Base-by-base conservation (phyloP, 805 yeast genomes). In the Schwanniomyces sp. region DNA sequence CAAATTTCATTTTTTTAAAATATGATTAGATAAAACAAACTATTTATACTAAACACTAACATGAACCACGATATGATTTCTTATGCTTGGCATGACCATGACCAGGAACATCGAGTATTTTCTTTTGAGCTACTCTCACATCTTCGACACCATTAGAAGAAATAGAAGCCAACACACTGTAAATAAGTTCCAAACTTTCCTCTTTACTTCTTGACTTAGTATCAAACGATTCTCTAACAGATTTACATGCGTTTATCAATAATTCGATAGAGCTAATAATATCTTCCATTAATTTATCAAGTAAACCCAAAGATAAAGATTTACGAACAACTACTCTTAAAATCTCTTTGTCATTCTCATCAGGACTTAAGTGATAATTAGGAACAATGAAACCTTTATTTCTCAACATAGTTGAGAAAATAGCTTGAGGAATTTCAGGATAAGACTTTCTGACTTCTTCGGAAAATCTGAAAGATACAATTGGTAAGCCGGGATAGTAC, bases 331-430 rank as follows among this genome's bases (percentile, higher is more conserved):
- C 97, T 24, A 91, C 88, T 60, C 97, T 80, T 52, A 91, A 74
- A 49, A 90, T 86, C 67, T 91, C 96, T 50, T 66, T 73, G 10
- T 69, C 69, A 40, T 65, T 64, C 47, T 78, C 73, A 46, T 74
- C 77, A 40, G 84, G 82, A 26, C 96, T 96, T 56, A 91, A 76
- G 51, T 86, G 88, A 68, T 91, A 91, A 74, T 91, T 90, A 54
- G 96, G 96, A 53, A 91, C 76, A 63, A 91, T 91, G 81, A 87
- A 91, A 11, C 96, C 95, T 57, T 83, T 82, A 63, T 78, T 81
- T 64, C 97, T 80, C 58, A 91, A 72, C 64, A 90, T 62, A 11
- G 84, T 74, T 0, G 96, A 85, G 25, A 91, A 66, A 49, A 88
- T 75, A 14, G 85, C 76, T 67, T 91, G 97, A 8, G 96, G 96